Percentiles rank a stretch among this genome's conserved stretches.
Conservation (phyloP, 345 rosid species). For the Eutrema heterophyllum region DNA sequence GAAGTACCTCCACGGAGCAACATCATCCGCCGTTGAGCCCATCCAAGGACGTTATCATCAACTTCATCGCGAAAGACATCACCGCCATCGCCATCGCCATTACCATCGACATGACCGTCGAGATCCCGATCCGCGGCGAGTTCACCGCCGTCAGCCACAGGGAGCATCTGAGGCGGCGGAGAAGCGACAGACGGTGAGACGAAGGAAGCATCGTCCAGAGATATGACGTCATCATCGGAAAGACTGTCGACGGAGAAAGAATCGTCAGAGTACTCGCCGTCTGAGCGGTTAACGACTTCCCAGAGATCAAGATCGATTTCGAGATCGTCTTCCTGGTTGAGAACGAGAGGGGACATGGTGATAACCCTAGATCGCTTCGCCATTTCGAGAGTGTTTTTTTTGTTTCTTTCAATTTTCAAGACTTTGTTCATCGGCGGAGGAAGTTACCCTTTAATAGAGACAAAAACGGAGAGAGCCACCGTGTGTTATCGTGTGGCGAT, state of each 20-base stretch:
- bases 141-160: not conserved
- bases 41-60: not conserved
- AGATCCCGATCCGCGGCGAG: slow-evolving; percentile 13
- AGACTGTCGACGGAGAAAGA: slow-evolving; percentile 35
- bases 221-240: slow-evolving; percentile 31
- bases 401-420: not conserved
- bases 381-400: slow-evolving; percentile 4
- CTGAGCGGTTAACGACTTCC: slow-evolving; percentile 42
- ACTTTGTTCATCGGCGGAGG: slow-evolving; percentile 2
- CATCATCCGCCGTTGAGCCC: not conserved
- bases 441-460: slow-evolving; percentile 20
- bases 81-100: not conserved
- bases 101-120: not conserved
- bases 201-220: slow-evolving; percentile 18
- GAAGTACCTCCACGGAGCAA: not conserved
- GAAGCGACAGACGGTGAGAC: not conserved
- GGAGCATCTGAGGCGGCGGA: not conserved
- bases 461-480: slow-evolving; percentile 3
- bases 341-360: slow-evolving; percentile 30
- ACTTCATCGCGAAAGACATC: not conserved
- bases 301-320: slow-evolving; percentile 30
- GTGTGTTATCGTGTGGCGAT: slow-evolving; percentile 4
- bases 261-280: slow-evolving; percentile 35
- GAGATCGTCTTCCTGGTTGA: slow-evolving; percentile 3
- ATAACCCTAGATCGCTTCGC: slow-evolving; percentile 19